Conservation (phyloP, 805 yeast species). For the Isabelozyma pseudorhagii region DNA sequence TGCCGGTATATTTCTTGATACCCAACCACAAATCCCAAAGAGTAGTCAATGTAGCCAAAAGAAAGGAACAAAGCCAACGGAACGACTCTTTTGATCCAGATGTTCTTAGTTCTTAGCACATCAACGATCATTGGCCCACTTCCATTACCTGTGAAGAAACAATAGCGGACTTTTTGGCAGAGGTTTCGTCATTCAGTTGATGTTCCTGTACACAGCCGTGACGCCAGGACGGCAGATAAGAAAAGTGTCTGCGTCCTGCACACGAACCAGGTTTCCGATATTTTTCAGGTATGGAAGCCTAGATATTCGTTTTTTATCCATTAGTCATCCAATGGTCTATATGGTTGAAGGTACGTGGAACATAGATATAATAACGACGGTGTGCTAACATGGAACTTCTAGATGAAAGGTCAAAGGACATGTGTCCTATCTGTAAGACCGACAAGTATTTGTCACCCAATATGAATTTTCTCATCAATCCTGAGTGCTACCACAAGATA, state of each 20-base stretch:
- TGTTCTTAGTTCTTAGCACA: not conserved
- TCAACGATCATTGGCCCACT: not conserved
- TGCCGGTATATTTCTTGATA: conserved; percentile 32
- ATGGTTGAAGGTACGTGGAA: not conserved
- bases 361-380: not conserved
- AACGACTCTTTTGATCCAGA: conserved; percentile 14
- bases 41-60: conserved; percentile 43
- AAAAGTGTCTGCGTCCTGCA: not conserved
- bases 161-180: not conserved
- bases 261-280: not conserved
- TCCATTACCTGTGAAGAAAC: not conserved
- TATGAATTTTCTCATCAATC: conserved; percentile 86
- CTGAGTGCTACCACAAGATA: conserved; percentile 97
- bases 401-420: conserved; percentile 62
- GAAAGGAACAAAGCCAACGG: conserved; percentile 26
- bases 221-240: not conserved
- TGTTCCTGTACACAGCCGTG: not conserved
- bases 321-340: conserved; percentile 1
- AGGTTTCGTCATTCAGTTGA: not conserved
- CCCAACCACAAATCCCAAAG: conserved; percentile 42
- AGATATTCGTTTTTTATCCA: not conserved
- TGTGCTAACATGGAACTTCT: conserved; percentile 1
- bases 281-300: not conserved
- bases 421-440: conserved; percentile 97
- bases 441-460: conserved; percentile 92